phyloP scores from a whole-genome alignment of 352 stramenopile genomes.

The Vaucheria bursata region DNA sequence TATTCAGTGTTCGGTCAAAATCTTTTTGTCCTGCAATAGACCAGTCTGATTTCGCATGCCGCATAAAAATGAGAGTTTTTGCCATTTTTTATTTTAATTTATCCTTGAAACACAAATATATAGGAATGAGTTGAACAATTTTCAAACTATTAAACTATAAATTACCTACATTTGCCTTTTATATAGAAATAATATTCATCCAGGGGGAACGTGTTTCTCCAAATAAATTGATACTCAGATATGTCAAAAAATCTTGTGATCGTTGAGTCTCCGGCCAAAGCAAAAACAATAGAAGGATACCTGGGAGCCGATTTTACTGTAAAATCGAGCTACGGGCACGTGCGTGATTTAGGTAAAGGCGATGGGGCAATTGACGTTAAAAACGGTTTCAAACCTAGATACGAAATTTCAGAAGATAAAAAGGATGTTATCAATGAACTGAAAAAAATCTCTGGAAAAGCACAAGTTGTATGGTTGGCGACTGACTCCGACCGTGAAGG shows the following conservation, averaged over 20 bases:
- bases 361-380: not conserved
- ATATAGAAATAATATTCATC: too few species aligned
- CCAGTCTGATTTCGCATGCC: not conserved
- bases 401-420: not conserved
- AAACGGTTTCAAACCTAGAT: not conserved
- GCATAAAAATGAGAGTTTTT: not conserved
- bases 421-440: not conserved
- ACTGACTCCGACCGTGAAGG: constrained; percentile 63
- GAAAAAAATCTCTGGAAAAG: not conserved
- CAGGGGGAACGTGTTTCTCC: too few species aligned
- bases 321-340: not conserved
- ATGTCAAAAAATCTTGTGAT: not conserved
- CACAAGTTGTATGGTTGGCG: too few species aligned
- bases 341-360: not conserved
- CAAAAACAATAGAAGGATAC: not conserved
- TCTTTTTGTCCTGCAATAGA: not conserved
- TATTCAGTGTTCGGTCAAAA: constrained; percentile 2
- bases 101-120: too few species aligned
- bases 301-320: not conserved
- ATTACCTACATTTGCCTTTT: too few species aligned
- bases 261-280: not conserved
- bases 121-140: too few species aligned
- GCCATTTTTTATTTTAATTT: too few species aligned
- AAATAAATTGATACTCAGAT: too few species aligned
- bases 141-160: too few species aligned